phyloP scores from a whole-genome alignment of 768 basidiomycete species.

The Sporobolomyces pararoseus region DNA sequence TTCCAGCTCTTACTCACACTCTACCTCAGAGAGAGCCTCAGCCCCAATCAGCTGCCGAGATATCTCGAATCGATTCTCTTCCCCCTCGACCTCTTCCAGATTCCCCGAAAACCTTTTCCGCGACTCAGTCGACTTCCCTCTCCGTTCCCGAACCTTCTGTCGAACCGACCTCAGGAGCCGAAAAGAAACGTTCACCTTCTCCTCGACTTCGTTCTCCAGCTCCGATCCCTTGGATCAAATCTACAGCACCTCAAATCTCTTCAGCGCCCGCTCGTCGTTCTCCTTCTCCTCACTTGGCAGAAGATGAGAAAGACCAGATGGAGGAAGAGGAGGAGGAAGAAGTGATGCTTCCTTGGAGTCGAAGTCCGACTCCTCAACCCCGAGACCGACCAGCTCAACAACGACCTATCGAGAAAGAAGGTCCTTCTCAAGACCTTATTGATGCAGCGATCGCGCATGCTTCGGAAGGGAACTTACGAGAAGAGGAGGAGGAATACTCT shows the following conservation, averaged over 20 bases:
- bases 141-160: neutral
- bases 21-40: too few species aligned
- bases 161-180: neutral
- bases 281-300: neutral
- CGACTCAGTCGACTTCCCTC: neutral
- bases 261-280: too few species aligned
- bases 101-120: too few species aligned
- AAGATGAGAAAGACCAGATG: neutral
- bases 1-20: too few species aligned
- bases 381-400: neutral
- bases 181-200: neutral
- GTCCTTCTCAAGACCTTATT: constrained; percentile 8
- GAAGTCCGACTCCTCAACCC: constrained; percentile 50
- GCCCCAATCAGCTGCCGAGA: too few species aligned
- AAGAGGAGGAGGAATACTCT: constrained; percentile 69
- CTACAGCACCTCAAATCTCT: too few species aligned
- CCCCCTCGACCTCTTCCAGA: too few species aligned
- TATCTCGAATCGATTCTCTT: too few species aligned
- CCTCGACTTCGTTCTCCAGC: constrained; percentile 2
- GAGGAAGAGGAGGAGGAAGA: constrained; percentile 37
- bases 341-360: constrained; percentile 51
- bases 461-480: constrained; percentile 61
- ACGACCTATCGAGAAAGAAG: too few species aligned
- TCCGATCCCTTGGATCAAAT: neutral
- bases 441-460: constrained; percentile 69